These are phyloP conservation scores for Chrysanthemum makinoi DNA, from an alignment of 129 eudicot species.

Conservation along the genomic window DNA sequence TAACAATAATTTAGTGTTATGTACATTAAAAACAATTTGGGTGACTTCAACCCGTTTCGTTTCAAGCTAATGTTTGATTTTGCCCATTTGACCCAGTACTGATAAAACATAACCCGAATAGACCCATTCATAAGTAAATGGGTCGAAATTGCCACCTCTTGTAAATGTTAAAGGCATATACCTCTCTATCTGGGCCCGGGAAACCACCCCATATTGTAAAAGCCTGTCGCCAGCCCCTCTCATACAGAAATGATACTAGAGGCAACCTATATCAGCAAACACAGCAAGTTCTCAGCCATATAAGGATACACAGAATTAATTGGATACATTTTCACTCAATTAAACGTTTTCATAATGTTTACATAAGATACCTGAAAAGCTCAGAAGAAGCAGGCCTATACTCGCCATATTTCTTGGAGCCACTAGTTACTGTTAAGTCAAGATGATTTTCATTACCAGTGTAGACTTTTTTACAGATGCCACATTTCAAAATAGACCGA, in stretches of 20 bases:
- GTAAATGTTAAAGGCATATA: slow-evolving; percentile 13
- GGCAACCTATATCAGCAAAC: slow-evolving; percentile 51
- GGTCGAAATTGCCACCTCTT: neutral
- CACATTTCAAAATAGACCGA: slow-evolving; percentile 49
- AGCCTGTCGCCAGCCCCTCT: slow-evolving; percentile 92
- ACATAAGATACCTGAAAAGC: slow-evolving; percentile 61
- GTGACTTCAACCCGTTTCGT: no score
- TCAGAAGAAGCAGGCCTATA: slow-evolving; percentile 72
- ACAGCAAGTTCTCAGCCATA: slow-evolving; percentile 2
- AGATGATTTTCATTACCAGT: slow-evolving; percentile 61
- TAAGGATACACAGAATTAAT: neutral
- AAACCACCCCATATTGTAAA: slow-evolving; percentile 73
- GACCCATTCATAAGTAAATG: neutral
- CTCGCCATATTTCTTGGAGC: slow-evolving; percentile 62
- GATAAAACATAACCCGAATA: neutral
- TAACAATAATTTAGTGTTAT: no score
- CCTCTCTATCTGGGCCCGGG: slow-evolving; percentile 92
- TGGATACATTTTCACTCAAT: neutral
- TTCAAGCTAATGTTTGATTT: neutral
- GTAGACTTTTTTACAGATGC: slow-evolving; percentile 62
- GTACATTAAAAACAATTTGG: no score
- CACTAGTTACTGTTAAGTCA: slow-evolving; percentile 74
- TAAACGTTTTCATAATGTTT: neutral
- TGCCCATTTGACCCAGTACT: no score
- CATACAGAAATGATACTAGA: slow-evolving; percentile 72